A percentile compares a stretch with the other conserved stretches of the same genome.
These are phyloP conservation scores for Aspergillus versicolor DNA, from an alignment of 2,329 filamentous ascomycete genomes.

Conservation along the genomic window DNA sequence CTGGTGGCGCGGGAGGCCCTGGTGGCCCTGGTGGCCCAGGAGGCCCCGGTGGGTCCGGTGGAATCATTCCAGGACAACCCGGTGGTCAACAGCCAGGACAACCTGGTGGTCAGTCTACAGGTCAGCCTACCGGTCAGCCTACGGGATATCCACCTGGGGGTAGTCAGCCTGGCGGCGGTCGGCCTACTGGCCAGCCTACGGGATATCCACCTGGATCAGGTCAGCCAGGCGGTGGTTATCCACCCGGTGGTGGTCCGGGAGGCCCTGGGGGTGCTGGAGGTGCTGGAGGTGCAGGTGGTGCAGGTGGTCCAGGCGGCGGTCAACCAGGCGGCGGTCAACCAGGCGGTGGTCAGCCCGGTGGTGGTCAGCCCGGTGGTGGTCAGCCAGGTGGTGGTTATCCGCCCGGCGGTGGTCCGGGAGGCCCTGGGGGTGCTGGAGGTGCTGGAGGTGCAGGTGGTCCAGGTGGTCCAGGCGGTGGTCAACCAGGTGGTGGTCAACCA, in stretches of 20 bases:
- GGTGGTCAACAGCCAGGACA: not conserved
- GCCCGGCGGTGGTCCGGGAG: not conserved
- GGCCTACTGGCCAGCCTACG: not conserved
- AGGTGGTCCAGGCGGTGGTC: constrained; percentile 5
- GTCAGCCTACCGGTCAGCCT: not conserved
- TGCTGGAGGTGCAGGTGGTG: too few species aligned
- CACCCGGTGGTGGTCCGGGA: too few species aligned
- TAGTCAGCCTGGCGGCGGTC: constrained; percentile 2
- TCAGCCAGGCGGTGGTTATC: too few species aligned
- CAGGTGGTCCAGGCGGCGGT: too few species aligned
- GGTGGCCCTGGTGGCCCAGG: too few species aligned
- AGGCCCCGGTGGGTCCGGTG: not conserved
- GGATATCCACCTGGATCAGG: too few species aligned
- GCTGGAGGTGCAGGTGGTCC: not conserved
- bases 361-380: too few species aligned
- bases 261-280: too few species aligned
- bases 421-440: not conserved
- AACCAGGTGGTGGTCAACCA: not conserved
- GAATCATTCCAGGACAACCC: constrained; percentile 9
- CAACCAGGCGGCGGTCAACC: too few species aligned
- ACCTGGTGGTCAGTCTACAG: not conserved
- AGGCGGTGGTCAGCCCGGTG: too few species aligned
- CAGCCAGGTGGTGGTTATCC: not conserved
- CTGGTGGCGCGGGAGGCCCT: too few species aligned
- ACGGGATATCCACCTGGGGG: not conserved